phyloP scores from a whole-genome alignment of 495 filamentous ascomycete genomes.

The Xylaria flabelliformis region DNA sequence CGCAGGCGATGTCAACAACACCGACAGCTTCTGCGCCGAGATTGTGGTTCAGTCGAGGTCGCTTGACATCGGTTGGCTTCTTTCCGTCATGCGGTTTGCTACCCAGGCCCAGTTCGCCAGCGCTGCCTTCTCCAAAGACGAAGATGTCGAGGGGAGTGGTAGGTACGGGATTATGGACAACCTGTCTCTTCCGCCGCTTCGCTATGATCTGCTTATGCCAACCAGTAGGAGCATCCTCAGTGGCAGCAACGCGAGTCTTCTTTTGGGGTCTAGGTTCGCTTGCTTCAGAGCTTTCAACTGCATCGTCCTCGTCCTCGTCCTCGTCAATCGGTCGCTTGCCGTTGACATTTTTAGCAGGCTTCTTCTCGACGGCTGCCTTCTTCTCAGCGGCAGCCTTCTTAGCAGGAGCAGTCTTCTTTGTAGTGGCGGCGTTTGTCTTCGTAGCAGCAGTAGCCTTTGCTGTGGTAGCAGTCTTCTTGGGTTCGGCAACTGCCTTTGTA shows the following conservation, averaged over 20 bases:
- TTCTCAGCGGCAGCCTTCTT: constrained; percentile 29
- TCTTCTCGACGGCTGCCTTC: constrained; percentile 20
- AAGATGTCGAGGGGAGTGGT: constrained; percentile 43
- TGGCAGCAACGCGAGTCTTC: constrained; percentile 21
- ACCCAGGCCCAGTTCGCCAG: constrained; percentile 62
- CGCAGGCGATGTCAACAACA: constrained; percentile 66
- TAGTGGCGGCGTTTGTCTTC: constrained; percentile 6
- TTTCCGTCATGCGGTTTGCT: constrained; percentile 50
- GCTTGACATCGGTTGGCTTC: constrained; percentile 62
- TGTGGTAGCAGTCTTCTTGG: constrained; percentile 25
- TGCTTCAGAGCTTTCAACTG: constrained; percentile 34
- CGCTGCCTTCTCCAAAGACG: constrained; percentile 61
- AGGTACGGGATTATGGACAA: constrained; percentile 23
- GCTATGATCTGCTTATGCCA: constrained; percentile 18
- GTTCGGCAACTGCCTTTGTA: not conserved
- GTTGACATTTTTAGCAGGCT: constrained; percentile 29
- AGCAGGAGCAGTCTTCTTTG: constrained; percentile 7
- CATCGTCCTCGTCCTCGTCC: constrained; percentile 16
- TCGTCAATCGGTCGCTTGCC: constrained; percentile 35
- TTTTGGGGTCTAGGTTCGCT: constrained; percentile 25
- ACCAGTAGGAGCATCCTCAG: constrained; percentile 20
- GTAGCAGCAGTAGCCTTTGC: not conserved
- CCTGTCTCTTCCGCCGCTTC: constrained; percentile 13
- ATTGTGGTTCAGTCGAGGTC: constrained; percentile 60
- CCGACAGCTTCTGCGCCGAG: constrained; percentile 60